A percentile compares a stretch with the other conserved stretches of the same genome.
Conservation (phyloP, 352 stramenopile genomes). For the Pythium utonaiense region DNA sequence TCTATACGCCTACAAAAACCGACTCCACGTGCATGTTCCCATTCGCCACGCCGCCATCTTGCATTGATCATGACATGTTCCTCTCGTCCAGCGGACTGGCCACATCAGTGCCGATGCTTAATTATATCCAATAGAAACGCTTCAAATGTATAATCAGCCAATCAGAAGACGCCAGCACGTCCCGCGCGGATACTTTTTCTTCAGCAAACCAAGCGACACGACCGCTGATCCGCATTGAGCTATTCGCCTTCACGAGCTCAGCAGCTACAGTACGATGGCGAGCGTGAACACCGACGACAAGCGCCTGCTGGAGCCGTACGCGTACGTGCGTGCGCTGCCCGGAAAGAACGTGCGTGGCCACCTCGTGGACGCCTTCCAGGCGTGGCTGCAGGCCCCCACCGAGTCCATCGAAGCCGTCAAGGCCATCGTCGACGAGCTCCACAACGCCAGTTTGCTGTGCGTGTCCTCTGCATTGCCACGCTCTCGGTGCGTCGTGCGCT, state of each 20-base stretch:
- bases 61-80: background rate
- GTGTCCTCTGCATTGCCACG: slow-evolving; percentile 13
- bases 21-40: background rate
- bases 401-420: slow-evolving; percentile 82
- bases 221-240: slow-evolving; percentile 10
- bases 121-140: slow-evolving; percentile 17
- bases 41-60: background rate
- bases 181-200: slow-evolving; percentile 15
- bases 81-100: background rate
- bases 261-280: slow-evolving; percentile 18
- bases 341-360: slow-evolving; percentile 88
- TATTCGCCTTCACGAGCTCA: background rate
- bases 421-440: slow-evolving; percentile 93
- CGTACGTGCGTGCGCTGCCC: slow-evolving; percentile 82
- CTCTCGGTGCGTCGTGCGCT: too few species aligned
- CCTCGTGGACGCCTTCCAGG: slow-evolving; percentile 89
- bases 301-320: slow-evolving; percentile 83
- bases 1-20: background rate
- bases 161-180: slow-evolving; percentile 3
- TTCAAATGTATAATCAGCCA: slow-evolving; percentile 8
- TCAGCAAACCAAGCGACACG: slow-evolving; percentile 6
- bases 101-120: background rate
- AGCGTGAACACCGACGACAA: slow-evolving; percentile 35
- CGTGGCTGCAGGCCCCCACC: slow-evolving; percentile 61
- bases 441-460: slow-evolving; percentile 94